These are phyloP conservation scores for Myxozyma udenii DNA, from an alignment of 805 yeast genomes.

Conservation along the genomic window DNA sequence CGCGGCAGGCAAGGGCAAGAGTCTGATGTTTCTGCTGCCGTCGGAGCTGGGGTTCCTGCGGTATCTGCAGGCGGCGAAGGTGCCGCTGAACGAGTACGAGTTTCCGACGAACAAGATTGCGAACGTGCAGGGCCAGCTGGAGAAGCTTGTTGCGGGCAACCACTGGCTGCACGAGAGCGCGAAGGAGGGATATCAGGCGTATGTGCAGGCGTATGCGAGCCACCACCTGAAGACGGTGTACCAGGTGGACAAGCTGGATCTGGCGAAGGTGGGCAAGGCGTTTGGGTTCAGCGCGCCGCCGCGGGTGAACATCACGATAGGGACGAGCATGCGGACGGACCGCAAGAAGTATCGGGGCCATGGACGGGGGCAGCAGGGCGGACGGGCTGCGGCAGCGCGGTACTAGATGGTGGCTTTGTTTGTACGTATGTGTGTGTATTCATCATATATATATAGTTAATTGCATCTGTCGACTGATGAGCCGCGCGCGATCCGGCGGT, in stretches of 20 bases:
- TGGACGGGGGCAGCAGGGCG: conserved; percentile 3
- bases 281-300: conserved; percentile 93
- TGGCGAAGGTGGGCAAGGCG: conserved; percentile 90
- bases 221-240: conserved; percentile 95
- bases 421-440: neutral
- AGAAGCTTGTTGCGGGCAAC: conserved; percentile 84
- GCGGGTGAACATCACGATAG: conserved; percentile 92
- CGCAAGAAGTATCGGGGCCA: conserved; percentile 5
- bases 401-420: neutral
- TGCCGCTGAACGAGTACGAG: conserved; percentile 95
- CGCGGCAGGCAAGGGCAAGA: conserved; percentile 80
- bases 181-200: conserved; percentile 94
- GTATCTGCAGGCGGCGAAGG: conserved; percentile 93
- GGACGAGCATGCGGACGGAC: conserved; percentile 58
- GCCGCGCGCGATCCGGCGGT: too few relatives aligned
- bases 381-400: neutral
- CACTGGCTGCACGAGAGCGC: conserved; percentile 91
- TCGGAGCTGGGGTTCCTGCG: conserved; percentile 91
- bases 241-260: conserved; percentile 90
- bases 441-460: neutral
- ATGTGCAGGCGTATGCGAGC: conserved; percentile 94
- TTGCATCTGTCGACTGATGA: conserved; percentile 4
- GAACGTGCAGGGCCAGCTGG: conserved; percentile 90
- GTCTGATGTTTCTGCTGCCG: conserved; percentile 92
- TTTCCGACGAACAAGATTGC: conserved; percentile 93